These are phyloP conservation scores for Phytophthora palmivora DNA, from an alignment of 352 stramenopile species.

Conservation along the genomic window DNA sequence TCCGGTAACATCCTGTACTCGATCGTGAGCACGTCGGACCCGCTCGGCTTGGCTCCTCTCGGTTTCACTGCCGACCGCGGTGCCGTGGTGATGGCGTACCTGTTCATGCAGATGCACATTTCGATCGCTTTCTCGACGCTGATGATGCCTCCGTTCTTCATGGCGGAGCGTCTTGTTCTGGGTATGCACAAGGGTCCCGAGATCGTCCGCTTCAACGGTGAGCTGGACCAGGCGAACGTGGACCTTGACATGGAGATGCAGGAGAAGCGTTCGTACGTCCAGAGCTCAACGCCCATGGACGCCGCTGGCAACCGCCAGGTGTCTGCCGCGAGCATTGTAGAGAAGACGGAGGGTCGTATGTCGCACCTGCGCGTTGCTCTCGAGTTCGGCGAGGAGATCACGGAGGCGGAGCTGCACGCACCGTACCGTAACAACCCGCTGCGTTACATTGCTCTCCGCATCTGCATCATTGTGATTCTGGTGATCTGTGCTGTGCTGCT, in stretches of 20 bases:
- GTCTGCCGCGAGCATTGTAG: conserved; percentile 27
- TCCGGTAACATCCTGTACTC: conserved; percentile 66
- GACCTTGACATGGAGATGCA: conserved; percentile 41
- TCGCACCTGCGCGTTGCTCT: conserved; percentile 44
- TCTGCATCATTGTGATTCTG: conserved; percentile 48
- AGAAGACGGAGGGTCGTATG: conserved; percentile 37
- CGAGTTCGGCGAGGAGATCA: conserved; percentile 48
- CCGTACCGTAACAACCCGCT: conserved; percentile 53
- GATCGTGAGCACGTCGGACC: conserved; percentile 42
- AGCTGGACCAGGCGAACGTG: conserved; percentile 28
- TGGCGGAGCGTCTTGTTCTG: conserved; percentile 62
- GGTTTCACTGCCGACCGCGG: conserved; percentile 57
- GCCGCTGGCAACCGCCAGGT: conserved; percentile 15
- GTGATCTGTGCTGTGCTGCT: conserved; percentile 48
- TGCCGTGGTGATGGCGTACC: conserved; percentile 56
- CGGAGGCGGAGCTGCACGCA: conserved; percentile 27
- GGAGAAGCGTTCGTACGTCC: conserved; percentile 37
- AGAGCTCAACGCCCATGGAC: conserved; percentile 41
- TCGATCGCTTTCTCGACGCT: conserved; percentile 62
- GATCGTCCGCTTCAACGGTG: conserved; percentile 30
- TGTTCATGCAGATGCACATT: conserved; percentile 62
- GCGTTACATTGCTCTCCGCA: conserved; percentile 56
- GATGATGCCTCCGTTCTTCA: conserved; percentile 62
- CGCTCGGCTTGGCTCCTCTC: conserved; percentile 40
- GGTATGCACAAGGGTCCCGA: conserved; percentile 61